Percentiles rank a stretch among this genome's conserved stretches.
phyloP scores from a whole-genome alignment of 1,284 basidiomycete genomes.

The Tausonia pullulans region DNA sequence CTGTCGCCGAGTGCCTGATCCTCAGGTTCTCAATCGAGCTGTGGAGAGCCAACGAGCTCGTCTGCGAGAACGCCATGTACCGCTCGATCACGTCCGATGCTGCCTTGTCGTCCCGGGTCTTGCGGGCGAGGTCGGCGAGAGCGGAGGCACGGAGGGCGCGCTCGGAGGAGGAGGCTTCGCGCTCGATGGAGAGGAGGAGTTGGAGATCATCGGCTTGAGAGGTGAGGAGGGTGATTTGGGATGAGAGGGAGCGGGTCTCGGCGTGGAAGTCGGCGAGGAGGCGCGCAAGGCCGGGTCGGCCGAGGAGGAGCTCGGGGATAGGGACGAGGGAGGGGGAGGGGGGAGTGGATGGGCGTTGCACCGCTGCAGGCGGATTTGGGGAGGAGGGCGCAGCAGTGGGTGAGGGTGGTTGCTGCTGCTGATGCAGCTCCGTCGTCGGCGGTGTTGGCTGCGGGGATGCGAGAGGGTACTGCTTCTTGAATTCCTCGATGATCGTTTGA shows the following conservation, averaged over 20 bases:
- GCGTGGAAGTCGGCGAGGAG: constrained; percentile 32
- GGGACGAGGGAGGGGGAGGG: constrained; percentile 22
- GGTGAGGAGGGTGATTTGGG: too few relatives aligned
- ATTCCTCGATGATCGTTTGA: not conserved
- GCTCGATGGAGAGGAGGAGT: too few relatives aligned
- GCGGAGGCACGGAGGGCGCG: too few relatives aligned
- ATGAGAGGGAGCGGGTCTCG: constrained; percentile 16
- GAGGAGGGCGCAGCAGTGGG: too few relatives aligned
- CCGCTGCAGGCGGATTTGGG: too few relatives aligned
- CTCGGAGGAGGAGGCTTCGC: too few relatives aligned
- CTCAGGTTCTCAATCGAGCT: constrained; percentile 45
- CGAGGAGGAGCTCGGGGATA: constrained; percentile 32
- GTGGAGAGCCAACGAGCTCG: constrained; percentile 59
- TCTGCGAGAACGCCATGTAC: constrained; percentile 84
- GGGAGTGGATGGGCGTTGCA: not conserved
- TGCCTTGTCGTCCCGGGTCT: constrained; percentile 56
- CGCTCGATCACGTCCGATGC: constrained; percentile 75
- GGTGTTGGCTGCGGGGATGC: not conserved
- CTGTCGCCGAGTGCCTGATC: constrained; percentile 51
- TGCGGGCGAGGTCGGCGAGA: constrained; percentile 45
- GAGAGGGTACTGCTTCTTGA: constrained; percentile 9
- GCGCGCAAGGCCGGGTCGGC: constrained; percentile 32
- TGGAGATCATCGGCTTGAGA: too few relatives aligned
- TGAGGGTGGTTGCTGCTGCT: too few relatives aligned
- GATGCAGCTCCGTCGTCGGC: not conserved